Evolutionary conservation across 306 rosid genomes (phyloP).

Genomic region (Begonia loranthoides): DNA sequence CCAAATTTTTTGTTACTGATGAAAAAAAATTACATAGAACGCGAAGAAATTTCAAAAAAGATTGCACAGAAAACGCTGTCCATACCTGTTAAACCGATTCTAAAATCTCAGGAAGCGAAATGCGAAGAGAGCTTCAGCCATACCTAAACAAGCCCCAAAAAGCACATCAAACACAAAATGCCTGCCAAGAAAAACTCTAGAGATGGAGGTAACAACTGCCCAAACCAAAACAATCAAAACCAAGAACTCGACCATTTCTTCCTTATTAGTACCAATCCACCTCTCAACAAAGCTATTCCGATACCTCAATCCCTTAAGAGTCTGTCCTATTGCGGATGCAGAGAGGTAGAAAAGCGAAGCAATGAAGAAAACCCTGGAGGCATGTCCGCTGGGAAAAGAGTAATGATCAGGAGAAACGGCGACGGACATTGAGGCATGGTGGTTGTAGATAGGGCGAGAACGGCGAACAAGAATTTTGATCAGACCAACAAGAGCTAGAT

Average conservation of each 20-base stretch:
- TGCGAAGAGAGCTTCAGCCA: conserved; percentile 43
- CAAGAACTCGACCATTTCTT: conserved; percentile 10
- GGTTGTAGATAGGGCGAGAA: conserved; percentile 52
- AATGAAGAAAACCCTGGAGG: conserved; percentile 57
- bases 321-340: conserved; percentile 7
- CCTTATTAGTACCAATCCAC: conserved; percentile 18
- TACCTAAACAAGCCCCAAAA: conserved; percentile 41
- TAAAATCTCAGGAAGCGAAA: conserved; percentile 27
- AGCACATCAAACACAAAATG: conserved; percentile 40
- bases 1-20: too few species aligned
- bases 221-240: conserved; percentile 29
- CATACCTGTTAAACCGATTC: conserved; percentile 22
- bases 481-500: conserved; percentile 39
- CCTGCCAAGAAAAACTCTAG: conserved; percentile 61
- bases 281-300: conserved; percentile 9
- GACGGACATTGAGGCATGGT: conserved; percentile 27
- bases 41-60: too few species aligned
- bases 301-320: conserved; percentile 12
- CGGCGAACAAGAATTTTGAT: conserved; percentile 43
- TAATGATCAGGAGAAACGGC: conserved; percentile 50
- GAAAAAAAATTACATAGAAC: too few species aligned
- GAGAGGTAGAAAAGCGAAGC: conserved; percentile 43
- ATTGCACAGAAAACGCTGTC: too few species aligned
- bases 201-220: conserved; percentile 36
- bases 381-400: conserved; percentile 71